Evolutionary conservation across 148 eudicot genomes (phyloP).

Genomic region (Silene conica): DNA sequence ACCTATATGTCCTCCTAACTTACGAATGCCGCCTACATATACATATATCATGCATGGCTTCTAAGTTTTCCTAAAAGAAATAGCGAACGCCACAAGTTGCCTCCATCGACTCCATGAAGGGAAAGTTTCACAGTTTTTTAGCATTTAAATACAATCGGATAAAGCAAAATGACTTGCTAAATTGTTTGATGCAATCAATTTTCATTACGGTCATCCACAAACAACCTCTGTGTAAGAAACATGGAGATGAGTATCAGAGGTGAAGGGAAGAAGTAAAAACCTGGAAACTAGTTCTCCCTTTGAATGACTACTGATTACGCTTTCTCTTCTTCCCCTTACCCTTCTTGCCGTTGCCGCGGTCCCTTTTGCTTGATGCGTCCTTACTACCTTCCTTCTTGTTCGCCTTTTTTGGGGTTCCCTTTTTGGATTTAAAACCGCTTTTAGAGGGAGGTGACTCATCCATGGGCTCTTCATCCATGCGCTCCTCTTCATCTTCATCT

Average conservation of each 20-base stretch:
- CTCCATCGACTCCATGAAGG: no score
- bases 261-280: background rate
- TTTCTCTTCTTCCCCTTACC: conserved; percentile 59
- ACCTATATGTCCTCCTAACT: no score
- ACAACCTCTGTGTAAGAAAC: background rate
- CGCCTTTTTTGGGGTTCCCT: conserved; percentile 23
- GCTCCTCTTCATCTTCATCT: conserved; percentile 21
- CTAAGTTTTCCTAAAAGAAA: no score
- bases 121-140: no score
- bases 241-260: background rate
- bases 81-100: background rate
- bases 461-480: conserved; percentile 27
- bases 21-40: no score
- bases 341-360: conserved; percentile 19
- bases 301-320: conserved; percentile 25
- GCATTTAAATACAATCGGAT: no score
- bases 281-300: background rate
- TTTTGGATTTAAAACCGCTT: conserved; percentile 26
- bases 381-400: conserved; percentile 27
- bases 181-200: no score
- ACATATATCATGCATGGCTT: no score
- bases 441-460: conserved; percentile 22
- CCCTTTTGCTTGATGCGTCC: conserved; percentile 32
- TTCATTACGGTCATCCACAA: background rate
- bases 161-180: no score